Percentiles rank a stretch among this genome's conserved stretches.
Conservation (phyloP, 768 basidiomycete species). For the Xerocomellus amylosporus region DNA sequence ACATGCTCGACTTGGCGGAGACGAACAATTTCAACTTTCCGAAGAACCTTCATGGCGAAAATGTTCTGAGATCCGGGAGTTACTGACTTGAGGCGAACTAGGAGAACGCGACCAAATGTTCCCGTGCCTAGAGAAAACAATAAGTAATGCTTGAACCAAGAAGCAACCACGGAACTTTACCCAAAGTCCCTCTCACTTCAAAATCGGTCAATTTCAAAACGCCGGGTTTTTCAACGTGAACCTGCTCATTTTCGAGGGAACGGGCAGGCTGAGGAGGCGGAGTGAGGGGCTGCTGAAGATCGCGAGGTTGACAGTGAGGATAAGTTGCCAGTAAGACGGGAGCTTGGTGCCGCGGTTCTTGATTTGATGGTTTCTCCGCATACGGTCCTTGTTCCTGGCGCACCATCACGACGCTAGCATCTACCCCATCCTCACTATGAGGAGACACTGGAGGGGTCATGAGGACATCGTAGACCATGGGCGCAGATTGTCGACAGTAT, state of each 20-base stretch:
- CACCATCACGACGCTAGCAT: slow-evolving; percentile 13
- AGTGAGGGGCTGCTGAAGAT: slow-evolving; percentile 11
- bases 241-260: slow-evolving; percentile 67
- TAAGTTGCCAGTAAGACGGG: slow-evolving; percentile 5
- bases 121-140: slow-evolving; percentile 70
- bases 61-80: slow-evolving; percentile 43
- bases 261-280: slow-evolving; percentile 45
- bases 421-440: slow-evolving; percentile 41
- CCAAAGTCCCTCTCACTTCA: slow-evolving; percentile 75
- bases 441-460: slow-evolving; percentile 73
- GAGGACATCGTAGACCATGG: slow-evolving; percentile 53
- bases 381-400: slow-evolving; percentile 13
- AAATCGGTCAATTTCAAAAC: slow-evolving; percentile 69
- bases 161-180: slow-evolving; percentile 37
- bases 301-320: slow-evolving; percentile 11
- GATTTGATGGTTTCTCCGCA: slow-evolving; percentile 11
- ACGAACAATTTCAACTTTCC: slow-evolving; percentile 80
- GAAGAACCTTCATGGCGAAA: slow-evolving; percentile 88
- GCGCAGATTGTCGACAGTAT: slow-evolving; percentile 39
- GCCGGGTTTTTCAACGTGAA: slow-evolving; percentile 57
- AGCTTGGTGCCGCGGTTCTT: slow-evolving; percentile 4
- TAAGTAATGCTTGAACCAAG: slow-evolving; percentile 3
- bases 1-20: slow-evolving; percentile 98
- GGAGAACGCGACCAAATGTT: slow-evolving; percentile 90
- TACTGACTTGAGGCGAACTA: slow-evolving; percentile 73